A percentile compares a stretch with the other conserved stretches of the same genome.
These are phyloP conservation scores for Cyberlindnera lachancei DNA, from an alignment of 805 yeast genomes.

Conservation along the genomic window DNA sequence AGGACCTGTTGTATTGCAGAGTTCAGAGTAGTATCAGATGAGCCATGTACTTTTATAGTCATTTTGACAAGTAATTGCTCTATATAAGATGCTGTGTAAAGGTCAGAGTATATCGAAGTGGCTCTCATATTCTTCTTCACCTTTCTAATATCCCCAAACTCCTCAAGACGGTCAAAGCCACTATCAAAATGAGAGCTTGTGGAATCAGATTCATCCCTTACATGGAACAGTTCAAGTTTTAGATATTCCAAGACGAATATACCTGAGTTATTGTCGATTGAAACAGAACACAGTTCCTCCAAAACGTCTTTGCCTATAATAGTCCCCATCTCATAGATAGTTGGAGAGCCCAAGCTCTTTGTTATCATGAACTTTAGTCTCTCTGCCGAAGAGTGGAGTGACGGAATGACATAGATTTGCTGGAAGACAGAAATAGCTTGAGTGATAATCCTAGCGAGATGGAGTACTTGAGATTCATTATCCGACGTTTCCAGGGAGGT, in stretches of 20 bases:
- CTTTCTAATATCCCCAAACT: slow-evolving; percentile 18
- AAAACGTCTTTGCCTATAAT: slow-evolving; percentile 1
- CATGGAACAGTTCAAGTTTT: background rate
- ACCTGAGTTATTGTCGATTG: slow-evolving; percentile 10
- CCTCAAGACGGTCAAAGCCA: too few relatives aligned
- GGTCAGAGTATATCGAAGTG: too few relatives aligned
- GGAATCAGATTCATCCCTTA: background rate
- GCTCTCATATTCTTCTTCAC: too few relatives aligned
- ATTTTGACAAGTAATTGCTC: slow-evolving; percentile 11
- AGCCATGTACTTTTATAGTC: slow-evolving; percentile 3
- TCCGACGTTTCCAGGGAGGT: background rate
- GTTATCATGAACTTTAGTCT: too few relatives aligned
- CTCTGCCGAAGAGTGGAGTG: slow-evolving; percentile 10
- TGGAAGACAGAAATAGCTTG: slow-evolving; percentile 13
- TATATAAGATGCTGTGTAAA: too few relatives aligned
- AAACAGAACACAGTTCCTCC: slow-evolving; percentile 3
- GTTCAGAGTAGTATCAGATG: slow-evolving; percentile 4
- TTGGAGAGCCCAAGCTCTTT: too few relatives aligned
- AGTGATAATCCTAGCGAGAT: slow-evolving; percentile 4
- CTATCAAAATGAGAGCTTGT: too few relatives aligned
- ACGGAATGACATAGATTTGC: slow-evolving; percentile 4
- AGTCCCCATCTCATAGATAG: too few relatives aligned
- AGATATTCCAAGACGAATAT: slow-evolving; percentile 14
- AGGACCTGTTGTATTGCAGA: slow-evolving; percentile 10
- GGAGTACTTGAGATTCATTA: background rate